Percentiles rank a stretch among this genome's conserved stretches.
Evolutionary conservation across 768 basidiomycete species (phyloP).

Genomic region (Paxillus ammoniavirescens): DNA sequence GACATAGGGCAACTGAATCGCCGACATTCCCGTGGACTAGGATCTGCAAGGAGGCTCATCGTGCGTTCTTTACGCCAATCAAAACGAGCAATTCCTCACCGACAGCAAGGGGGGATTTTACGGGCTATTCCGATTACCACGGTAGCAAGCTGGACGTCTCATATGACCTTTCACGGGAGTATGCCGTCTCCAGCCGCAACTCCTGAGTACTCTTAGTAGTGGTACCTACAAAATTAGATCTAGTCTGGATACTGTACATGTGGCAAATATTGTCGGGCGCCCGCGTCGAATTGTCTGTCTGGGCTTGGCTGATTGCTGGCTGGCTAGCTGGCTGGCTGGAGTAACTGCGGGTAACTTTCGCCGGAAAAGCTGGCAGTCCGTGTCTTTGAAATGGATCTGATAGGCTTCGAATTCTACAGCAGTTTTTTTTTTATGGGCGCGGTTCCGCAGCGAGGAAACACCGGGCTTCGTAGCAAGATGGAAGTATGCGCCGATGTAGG

Average conservation of each 20-base stretch:
- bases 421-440: slow-evolving; percentile 1
- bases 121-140: slow-evolving; percentile 22
- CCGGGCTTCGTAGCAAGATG: slow-evolving; percentile 1
- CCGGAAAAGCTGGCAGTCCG: neutral
- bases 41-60: slow-evolving; percentile 26
- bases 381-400: slow-evolving; percentile 4
- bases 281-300: slow-evolving; percentile 1
- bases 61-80: slow-evolving; percentile 18
- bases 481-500: neutral
- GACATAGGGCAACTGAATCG: slow-evolving; percentile 16
- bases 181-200: neutral
- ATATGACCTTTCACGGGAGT: slow-evolving; percentile 22
- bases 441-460: slow-evolving; percentile 10
- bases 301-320: neutral
- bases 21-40: slow-evolving; percentile 28
- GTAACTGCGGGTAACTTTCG: slow-evolving; percentile 2
- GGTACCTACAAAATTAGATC: slow-evolving; percentile 9
- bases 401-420: slow-evolving; percentile 7
- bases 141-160: slow-evolving; percentile 8
- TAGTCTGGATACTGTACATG: slow-evolving; percentile 10
- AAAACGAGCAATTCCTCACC: slow-evolving; percentile 3
- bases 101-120: neutral
- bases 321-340: neutral
- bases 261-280: slow-evolving; percentile 12
- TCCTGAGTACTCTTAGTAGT: neutral